Evolutionary conservation across 305 asterid species (phyloP), one percentile per base, ranked within the genome.

Genomic region (Galium porrigens): DNA sequence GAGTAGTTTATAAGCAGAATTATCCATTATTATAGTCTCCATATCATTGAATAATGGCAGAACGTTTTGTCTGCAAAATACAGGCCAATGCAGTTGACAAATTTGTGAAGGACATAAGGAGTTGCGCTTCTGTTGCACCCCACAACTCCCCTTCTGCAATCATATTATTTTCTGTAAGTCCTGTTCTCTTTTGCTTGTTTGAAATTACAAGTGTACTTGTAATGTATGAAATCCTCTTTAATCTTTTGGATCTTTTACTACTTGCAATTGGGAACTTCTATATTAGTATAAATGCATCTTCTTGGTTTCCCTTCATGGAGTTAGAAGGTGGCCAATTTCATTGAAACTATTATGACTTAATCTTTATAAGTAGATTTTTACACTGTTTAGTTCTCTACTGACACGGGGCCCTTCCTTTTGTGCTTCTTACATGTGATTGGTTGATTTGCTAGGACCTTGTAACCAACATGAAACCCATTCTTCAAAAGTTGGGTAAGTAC

Each of bases 401-500:
- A 65, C 30, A 37, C 36, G 67, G 36, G 29, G 52, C 52, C 70
- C 32, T 64, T 51, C 48, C 68, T 63, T 44, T 36, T 61, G 25
- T 61, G 30, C 65, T 71, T 73, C 83, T 80, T 41, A 78, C 79
- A 58, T 70, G 71, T 65, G 70, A 66, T 65, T 76, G 58, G 66
- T 62, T 86, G 81, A 64, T 81, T 79, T 80, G 69, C 64, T 72
- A 90, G 97, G 95, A 82, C 48, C 83, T 42, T 62, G 67, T 70
- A 61, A 73, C 77, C 58, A 83, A 86, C 77, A 72, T 84, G 83
- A 86, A 76, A 41, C 83, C 86, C 48, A 74, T 88, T 70, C 90
- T 88, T 75, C 84, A 83, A 72, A 81, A 67, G 74, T 72, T 88
- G 80, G 97, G 97, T 91, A 78, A 85, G 94, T 82, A 71, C 56